Base-by-base conservation (phyloP, 2,329 filamentous ascomycete species). In the Ceratocystis eucalypticola region DNA sequence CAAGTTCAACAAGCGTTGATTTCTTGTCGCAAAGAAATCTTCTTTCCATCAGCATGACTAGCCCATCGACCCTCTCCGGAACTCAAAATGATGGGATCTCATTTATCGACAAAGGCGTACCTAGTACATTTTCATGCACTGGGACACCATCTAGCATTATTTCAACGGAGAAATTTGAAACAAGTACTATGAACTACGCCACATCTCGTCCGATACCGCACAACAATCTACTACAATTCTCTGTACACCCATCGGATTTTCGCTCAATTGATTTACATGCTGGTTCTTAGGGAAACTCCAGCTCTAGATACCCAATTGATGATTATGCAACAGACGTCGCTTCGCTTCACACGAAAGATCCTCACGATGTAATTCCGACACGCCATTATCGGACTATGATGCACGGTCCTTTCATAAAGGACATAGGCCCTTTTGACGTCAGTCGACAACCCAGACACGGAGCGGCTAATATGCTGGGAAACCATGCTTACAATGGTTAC, bases 1-100 rank as follows among this genome's bases (percentile, higher is more conserved):
- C 20, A 41, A 30, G 22, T 41, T 65, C 66, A 37, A 62, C 59
- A 65, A 67, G 66, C 66, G 66, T 67, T 37, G 66, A 63, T 44
- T 64, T 59, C 46, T 62, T 67, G 37, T 41, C 50, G 28, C 61
- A 41, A 45, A 50, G 41, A 48, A 67, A 37, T 28, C 15, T 64
- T 37, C 50, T 67, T 45, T 48, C 62, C 20, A 41, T 8, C 3
- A 20, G 59, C 22, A 50, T 37, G 37, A 44, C 62, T 30, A 44
- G 25, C 15, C 48, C 20, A 17, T 25, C 46, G 61, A 41, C 20
- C 30, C 28, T 20, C 33, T 50, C 41, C 28, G 37, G 22, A 46
- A 20, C n/a, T 44, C 17, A 44, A 37, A 61, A 5, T n/a, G 30
- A 22, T 17, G 22, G 17, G n/a, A 33, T 5, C 17, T 17, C 17